These are phyloP conservation scores for Arxiozyma slooffiae DNA, from an alignment of 1,139 yeast genomes.

Conservation along the genomic window DNA sequence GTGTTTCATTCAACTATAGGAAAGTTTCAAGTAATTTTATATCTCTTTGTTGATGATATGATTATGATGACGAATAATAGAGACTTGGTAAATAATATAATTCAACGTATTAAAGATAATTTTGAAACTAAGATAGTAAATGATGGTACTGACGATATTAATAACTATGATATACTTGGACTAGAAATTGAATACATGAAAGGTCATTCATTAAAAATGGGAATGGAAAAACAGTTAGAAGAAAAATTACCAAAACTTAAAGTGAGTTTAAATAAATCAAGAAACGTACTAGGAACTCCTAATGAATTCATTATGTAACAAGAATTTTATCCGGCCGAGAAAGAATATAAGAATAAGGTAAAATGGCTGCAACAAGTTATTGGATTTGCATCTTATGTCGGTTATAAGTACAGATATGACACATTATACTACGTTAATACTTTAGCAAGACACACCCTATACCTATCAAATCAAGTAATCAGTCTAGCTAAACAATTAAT, in stretches of 20 bases:
- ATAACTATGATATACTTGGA: conserved; percentile 7
- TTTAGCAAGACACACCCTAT: conserved; percentile 5
- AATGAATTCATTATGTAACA: background rate
- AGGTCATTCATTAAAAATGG: conserved; percentile 2
- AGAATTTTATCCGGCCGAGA: background rate
- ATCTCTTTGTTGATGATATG: conserved; percentile 11
- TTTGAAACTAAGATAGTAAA: conserved; percentile 4
- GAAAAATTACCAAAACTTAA: conserved; percentile 3
- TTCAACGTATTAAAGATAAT: background rate
- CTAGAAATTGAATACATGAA: conserved; percentile 5
- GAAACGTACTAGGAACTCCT: too few species aligned
- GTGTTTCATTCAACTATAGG: conserved; percentile 2
- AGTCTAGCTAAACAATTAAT: background rate
- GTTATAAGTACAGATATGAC: conserved; percentile 5
- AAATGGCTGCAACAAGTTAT: conserved; percentile 5
- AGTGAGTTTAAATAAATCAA: background rate
- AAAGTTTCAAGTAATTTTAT: background rate
- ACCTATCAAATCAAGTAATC: background rate
- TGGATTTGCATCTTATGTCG: conserved; percentile 8
- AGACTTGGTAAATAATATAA: background rate
- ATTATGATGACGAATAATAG: background rate
- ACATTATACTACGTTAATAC: conserved; percentile 5
- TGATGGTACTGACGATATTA: background rate
- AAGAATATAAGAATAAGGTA: conserved; percentile 4
- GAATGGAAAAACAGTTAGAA: conserved; percentile 6